Percentiles rank a stretch among this genome's conserved stretches.
These are phyloP conservation scores for Crithidia thermophila DNA, from an alignment of 208 protist genomes.

Conservation along the genomic window DNA sequence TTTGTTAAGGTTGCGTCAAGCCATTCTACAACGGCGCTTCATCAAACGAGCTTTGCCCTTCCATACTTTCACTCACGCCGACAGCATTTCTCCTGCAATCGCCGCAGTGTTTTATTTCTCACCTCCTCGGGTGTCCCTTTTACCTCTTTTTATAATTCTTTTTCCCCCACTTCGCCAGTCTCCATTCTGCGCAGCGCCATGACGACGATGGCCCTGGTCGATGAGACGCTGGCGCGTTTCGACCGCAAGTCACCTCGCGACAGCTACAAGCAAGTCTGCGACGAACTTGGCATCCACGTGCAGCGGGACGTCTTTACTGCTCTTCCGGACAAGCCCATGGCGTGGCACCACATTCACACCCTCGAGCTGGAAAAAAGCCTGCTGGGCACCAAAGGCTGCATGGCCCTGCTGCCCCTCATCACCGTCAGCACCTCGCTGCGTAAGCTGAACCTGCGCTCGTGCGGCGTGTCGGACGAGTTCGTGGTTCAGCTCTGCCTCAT, in stretches of 20 bases:
- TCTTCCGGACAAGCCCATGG: constrained; percentile 62
- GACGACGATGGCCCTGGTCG: constrained; percentile 76
- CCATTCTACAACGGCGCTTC: no score
- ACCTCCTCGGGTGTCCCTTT: neutral
- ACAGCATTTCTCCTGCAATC: no score
- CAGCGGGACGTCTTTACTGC: constrained; percentile 56
- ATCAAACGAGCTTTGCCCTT: no score
- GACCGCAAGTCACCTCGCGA: constrained; percentile 77
- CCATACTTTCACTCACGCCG: no score
- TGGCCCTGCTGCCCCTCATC: constrained; percentile 77
- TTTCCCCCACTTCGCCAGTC: no score
- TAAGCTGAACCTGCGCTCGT: constrained; percentile 59
- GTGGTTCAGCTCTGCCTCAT: constrained; percentile 53
- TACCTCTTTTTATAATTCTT: neutral
- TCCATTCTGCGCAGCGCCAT: constrained; percentile 26
- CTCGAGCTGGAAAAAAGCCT: constrained; percentile 58
- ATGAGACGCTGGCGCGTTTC: constrained; percentile 73
- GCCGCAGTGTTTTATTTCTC: no score
- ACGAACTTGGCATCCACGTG: constrained; percentile 65
- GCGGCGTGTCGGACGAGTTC: constrained; percentile 78
- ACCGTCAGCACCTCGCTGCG: constrained; percentile 72
- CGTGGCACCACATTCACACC: constrained; percentile 71
- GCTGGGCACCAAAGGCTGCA: constrained; percentile 75
- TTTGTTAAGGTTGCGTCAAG: no score
- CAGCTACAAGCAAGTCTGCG: constrained; percentile 78